These are phyloP conservation scores for Ogataea nitratoaversa DNA, from an alignment of 805 yeast genomes.

Conservation along the genomic window DNA sequence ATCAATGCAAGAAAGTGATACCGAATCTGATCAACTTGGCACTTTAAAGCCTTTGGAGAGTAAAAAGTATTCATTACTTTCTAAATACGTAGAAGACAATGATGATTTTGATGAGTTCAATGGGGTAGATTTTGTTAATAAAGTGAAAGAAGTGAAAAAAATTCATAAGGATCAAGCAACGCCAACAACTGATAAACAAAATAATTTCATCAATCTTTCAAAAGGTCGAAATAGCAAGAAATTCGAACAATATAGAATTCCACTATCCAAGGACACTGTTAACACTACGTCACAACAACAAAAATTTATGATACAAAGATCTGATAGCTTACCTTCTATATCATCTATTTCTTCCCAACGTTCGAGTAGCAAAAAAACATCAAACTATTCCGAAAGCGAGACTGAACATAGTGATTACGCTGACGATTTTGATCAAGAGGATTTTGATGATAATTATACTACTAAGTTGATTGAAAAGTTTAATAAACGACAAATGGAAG, in stretches of 20 bases:
- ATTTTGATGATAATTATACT: constrained; percentile 4
- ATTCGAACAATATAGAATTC: constrained; percentile 4
- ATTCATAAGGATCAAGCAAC: constrained; percentile 1
- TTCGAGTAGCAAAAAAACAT: constrained; percentile 11
- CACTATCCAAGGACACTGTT: constrained; percentile 14
- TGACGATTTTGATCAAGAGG: constrained; percentile 20
- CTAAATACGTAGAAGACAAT: constrained; percentile 18
- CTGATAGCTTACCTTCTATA: constrained; percentile 22
- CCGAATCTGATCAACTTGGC: constrained; percentile 1
- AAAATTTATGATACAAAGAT: constrained; percentile 5
- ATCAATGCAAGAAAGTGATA: constrained; percentile 2
- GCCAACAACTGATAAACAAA: neutral
- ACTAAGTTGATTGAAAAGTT: constrained; percentile 11
- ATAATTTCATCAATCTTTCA: neutral
- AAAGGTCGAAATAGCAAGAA: neutral
- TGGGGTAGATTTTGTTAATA: constrained; percentile 12
- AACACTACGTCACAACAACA: constrained; percentile 7
- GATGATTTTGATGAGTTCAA: constrained; percentile 19
- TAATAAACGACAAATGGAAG: constrained; percentile 14
- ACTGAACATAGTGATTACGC: constrained; percentile 31
- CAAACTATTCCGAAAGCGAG: constrained; percentile 25
- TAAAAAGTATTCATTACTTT: constrained; percentile 7
- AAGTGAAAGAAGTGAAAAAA: constrained; percentile 3
- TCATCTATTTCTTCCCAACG: constrained; percentile 24
- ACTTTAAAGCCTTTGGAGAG: constrained; percentile 1